Conservation (phyloP, 169 alveolate genomes). For the Perkinsus olseni region DNA sequence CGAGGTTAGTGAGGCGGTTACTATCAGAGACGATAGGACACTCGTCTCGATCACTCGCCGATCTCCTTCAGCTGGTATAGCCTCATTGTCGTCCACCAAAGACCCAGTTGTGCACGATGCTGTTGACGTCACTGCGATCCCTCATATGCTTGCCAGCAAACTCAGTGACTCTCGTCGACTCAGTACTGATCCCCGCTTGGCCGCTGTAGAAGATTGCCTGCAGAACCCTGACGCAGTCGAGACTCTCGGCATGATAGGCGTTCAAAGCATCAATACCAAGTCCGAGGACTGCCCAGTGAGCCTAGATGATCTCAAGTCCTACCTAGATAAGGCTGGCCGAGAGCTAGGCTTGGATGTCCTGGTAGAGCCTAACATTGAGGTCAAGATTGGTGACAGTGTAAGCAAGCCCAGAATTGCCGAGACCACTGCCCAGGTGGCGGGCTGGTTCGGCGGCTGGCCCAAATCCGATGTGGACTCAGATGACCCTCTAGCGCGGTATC, state of each 20-base stretch:
- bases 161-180: background rate
- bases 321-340: background rate
- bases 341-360: background rate
- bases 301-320: background rate
- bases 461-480: conserved; percentile 26
- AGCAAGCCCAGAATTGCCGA: background rate
- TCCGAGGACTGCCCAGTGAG: background rate
- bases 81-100: background rate
- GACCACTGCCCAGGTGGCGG: conserved; percentile 21
- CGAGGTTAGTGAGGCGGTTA: background rate
- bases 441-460: conserved; percentile 25
- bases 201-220: background rate
- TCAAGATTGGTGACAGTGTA: background rate
- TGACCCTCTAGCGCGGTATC: conserved; percentile 26
- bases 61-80: background rate
- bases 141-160: background rate
- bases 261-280: background rate
- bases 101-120: background rate
- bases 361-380: background rate
- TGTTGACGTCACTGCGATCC: background rate
- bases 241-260: background rate
- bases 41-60: background rate
- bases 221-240: background rate
- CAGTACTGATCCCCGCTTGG: background rate
- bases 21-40: background rate